Conservation (phyloP, 2,329 filamentous ascomycete species). For the Hypomyces perniciosus region DNA sequence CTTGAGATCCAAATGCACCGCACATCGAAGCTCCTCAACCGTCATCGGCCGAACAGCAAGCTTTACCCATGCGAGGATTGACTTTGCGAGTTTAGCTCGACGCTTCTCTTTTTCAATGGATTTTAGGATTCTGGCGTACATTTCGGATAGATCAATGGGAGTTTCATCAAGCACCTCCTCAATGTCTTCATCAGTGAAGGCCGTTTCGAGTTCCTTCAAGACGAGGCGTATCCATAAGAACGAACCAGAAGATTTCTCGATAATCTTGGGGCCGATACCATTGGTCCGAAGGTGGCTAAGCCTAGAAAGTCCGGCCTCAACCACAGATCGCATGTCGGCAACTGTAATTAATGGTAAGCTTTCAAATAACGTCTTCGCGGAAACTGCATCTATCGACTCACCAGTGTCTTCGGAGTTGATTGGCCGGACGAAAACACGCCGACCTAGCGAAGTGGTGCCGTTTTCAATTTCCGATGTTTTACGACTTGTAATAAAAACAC, state of each 20-base stretch:
- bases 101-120: slow-evolving; percentile 1
- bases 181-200: slow-evolving; percentile 4
- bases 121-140: neutral
- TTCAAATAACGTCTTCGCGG: neutral
- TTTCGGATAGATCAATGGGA: neutral
- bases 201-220: slow-evolving; percentile 6
- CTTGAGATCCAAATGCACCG: slow-evolving; percentile 1
- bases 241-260: slow-evolving; percentile 6
- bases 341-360: neutral
- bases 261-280: neutral
- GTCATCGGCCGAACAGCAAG: slow-evolving; percentile 5
- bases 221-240: slow-evolving; percentile 7
- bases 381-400: neutral
- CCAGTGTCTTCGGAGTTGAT: neutral
- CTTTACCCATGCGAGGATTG: slow-evolving; percentile 1
- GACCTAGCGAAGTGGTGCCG: neutral
- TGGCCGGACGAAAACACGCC: neutral
- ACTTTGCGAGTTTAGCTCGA: slow-evolving; percentile 5
- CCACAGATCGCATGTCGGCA: slow-evolving; percentile 1
- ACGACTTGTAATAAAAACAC: slow-evolving; percentile 1
- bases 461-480: slow-evolving; percentile 1
- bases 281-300: neutral
- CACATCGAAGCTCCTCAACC: slow-evolving; percentile 1
- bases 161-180: neutral
- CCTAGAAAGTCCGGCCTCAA: neutral